phyloP scores from a whole-genome alignment of 768 basidiomycete species.

The Suillus hirtellus region DNA sequence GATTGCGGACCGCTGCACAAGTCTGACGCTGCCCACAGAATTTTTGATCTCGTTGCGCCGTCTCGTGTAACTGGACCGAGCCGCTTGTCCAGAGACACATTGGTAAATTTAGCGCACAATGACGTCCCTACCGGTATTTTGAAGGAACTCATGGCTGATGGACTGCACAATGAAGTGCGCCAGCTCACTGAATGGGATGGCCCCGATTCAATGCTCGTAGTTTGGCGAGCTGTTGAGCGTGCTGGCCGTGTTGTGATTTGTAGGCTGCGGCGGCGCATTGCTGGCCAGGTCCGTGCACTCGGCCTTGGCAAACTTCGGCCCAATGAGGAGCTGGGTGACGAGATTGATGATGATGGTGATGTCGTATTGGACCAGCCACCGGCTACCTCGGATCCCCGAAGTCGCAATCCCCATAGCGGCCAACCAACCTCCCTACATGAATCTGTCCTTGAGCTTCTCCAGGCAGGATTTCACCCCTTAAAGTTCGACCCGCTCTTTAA shows the following conservation, averaged over 20 bases:
- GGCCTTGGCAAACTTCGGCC: slow-evolving; percentile 48
- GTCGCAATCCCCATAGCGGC: slow-evolving; percentile 21
- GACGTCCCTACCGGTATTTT: slow-evolving; percentile 49
- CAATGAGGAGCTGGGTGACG: slow-evolving; percentile 36
- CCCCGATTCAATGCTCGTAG: slow-evolving; percentile 43
- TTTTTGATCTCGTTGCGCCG: slow-evolving; percentile 60
- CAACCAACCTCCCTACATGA: slow-evolving; percentile 39
- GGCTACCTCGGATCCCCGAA: slow-evolving; percentile 5
- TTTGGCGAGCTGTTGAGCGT: slow-evolving; percentile 53
- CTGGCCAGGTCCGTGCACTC: slow-evolving; percentile 55
- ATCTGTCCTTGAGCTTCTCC: slow-evolving; percentile 54
- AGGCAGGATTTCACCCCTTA: slow-evolving; percentile 63
- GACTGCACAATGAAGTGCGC: slow-evolving; percentile 47
- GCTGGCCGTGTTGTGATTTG: slow-evolving; percentile 45
- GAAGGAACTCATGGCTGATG: slow-evolving; percentile 47
- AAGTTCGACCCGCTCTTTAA: slow-evolving; percentile 39
- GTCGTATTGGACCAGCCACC: background rate
- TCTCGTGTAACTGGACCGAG: slow-evolving; percentile 44
- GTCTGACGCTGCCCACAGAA: slow-evolving; percentile 46
- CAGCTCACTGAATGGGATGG: slow-evolving; percentile 56
- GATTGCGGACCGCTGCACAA: slow-evolving; percentile 31
- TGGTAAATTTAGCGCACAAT: slow-evolving; percentile 63
- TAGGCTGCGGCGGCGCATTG: slow-evolving; percentile 45
- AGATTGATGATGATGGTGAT: slow-evolving; percentile 24
- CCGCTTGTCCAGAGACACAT: slow-evolving; percentile 52